Conservation (phyloP, 176 grass and related monocot species). For the Puya raimondii region DNA sequence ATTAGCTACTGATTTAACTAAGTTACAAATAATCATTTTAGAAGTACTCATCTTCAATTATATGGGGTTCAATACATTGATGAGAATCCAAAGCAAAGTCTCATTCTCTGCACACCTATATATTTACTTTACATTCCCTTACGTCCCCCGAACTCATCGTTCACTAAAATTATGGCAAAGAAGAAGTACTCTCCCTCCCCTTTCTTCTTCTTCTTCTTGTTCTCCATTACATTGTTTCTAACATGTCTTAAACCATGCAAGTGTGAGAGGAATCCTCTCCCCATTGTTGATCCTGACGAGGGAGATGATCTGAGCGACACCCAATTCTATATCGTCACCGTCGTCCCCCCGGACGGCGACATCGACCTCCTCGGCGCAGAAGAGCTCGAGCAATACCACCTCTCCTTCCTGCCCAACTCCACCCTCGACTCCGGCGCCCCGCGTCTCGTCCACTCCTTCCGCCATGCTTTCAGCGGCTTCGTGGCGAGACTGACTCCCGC, state of each 20-base stretch:
- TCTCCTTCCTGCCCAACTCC: constrained; percentile 9
- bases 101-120: too few relatives aligned
- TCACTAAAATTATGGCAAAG: too few relatives aligned
- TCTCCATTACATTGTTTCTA: not conserved
- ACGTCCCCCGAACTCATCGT: too few relatives aligned
- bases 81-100: too few relatives aligned
- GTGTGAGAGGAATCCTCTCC: not conserved
- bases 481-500: constrained; percentile 14
- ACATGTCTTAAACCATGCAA: not conserved
- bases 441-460: constrained; percentile 22
- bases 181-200: not conserved
- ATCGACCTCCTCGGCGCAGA: constrained; percentile 28
- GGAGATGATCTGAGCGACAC: not conserved
- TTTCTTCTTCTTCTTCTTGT: not conserved
- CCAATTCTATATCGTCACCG: not conserved
- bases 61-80: too few relatives aligned
- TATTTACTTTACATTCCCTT: too few relatives aligned
- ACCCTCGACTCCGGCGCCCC: constrained; percentile 37
- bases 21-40: too few relatives aligned
- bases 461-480: constrained; percentile 24
- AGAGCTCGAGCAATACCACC: constrained; percentile 7
- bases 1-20: too few relatives aligned
- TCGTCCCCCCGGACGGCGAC: constrained; percentile 4
- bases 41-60: too few relatives aligned
- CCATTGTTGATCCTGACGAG: not conserved